Evolutionary conservation across 2,329 filamentous ascomycete species (phyloP), one percentile per base, ranked within the genome.

Genomic region (Hypoxylon sp.): DNA sequence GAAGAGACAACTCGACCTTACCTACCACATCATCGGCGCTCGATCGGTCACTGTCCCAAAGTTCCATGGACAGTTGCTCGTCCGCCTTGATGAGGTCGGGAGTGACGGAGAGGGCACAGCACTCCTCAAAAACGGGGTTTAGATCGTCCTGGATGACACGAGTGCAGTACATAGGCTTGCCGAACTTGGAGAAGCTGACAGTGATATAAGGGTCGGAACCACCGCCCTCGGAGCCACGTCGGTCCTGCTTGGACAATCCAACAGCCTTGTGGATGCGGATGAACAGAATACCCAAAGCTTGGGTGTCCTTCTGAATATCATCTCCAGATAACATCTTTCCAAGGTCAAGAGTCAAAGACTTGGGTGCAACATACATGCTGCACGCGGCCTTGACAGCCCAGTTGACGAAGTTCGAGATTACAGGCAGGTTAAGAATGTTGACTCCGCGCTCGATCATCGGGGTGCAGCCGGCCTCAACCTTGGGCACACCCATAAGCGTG

Each of bases 341-440:
- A 75, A 98, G 85, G 72, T 99, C 94, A 48, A 98, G 85, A 0
- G 92, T 93, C 90, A 98, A 90, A 10, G 90, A 95, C 79, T 97
- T 97, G 7, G 94, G 94, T 1, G 94, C 94, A 24, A 97, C 93
- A 67, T 97, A 97, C 86, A 97, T 91, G 74, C 89, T 91, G 2
- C 91, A 91, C 0, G 94, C 93, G 0, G 95, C 89, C 37, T 89
- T 89, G 71, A 98, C 97, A 4, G 94, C 93, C 80, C 94, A 97
- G 78, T 97, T 97, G 77, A 97, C 94, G 74, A 99, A 98, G 72
- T 96, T 96, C 13, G 92, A 96, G 71, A 98, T 97, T 37, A 98
- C 78, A 0, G 94, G 94, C 8, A 98, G 81, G 70, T 98, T 97
- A 24, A 98, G 81, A 47, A 98, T 88, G 70, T 98, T 98, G 64